Percentiles rank a stretch among this genome's conserved stretches.
Conservation (phyloP, 208 protist genomes). For the Acanthamoeba castellanii region DNA sequence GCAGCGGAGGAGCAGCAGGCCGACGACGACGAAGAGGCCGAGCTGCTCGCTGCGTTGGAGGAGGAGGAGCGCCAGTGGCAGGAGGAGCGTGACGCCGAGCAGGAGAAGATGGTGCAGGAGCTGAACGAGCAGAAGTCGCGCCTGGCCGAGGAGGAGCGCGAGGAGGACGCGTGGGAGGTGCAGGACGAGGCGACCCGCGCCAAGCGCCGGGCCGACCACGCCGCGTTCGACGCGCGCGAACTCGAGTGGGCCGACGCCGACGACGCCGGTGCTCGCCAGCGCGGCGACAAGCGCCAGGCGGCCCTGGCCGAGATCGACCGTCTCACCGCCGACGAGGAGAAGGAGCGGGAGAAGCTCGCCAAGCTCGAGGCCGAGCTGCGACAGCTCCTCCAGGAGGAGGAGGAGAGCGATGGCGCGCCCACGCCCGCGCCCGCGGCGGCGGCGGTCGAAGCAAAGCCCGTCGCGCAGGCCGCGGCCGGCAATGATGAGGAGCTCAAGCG, state of each 20-base stretch:
- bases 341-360: background rate
- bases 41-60: background rate
- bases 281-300: slow-evolving; percentile 24
- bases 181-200: background rate
- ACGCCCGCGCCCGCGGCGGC: no score
- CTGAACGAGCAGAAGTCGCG: background rate
- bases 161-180: background rate
- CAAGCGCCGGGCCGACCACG: background rate
- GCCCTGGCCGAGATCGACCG: background rate
- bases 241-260: background rate
- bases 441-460: background rate
- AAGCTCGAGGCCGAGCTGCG: slow-evolving; percentile 39
- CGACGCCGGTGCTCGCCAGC: background rate
- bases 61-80: slow-evolving; percentile 1
- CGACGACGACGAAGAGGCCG: background rate
- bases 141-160: background rate
- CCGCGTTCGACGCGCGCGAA: slow-evolving; percentile 11
- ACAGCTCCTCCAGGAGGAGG: background rate
- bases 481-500: slow-evolving; percentile 7
- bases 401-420: no score
- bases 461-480: background rate
- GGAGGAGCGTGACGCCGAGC: slow-evolving; percentile 1
- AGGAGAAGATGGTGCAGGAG: slow-evolving; percentile 48
- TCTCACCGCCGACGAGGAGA: background rate
- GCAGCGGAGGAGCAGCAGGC: background rate